Evolutionary conservation across 108 stramenopile species (phyloP).

Genomic region (Nitzschia sp.): DNA sequence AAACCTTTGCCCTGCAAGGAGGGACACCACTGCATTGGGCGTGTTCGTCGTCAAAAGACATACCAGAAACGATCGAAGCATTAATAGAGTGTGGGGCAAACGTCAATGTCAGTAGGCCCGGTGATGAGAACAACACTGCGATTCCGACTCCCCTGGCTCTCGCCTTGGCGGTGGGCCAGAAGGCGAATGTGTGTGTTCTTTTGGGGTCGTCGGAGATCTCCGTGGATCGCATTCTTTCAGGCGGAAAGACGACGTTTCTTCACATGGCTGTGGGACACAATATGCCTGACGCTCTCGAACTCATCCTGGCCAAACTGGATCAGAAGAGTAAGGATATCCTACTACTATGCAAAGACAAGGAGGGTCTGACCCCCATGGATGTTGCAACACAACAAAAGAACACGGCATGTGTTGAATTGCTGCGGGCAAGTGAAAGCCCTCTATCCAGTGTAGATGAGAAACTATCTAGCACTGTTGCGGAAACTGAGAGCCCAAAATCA

Average conservation of each 20-base stretch:
- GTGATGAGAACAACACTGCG: background rate
- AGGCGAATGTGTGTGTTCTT: background rate
- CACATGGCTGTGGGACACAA: background rate
- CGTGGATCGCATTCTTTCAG: background rate
- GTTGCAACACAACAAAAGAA: background rate
- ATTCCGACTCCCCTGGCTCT: slow-evolving; percentile 23
- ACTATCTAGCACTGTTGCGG: background rate
- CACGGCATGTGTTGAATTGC: background rate
- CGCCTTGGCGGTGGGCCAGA: slow-evolving; percentile 25
- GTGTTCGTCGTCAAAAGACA: slow-evolving; percentile 4
- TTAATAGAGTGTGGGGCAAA: slow-evolving; percentile 31
- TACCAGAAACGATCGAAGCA: slow-evolving; percentile 25
- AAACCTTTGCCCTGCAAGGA: slow-evolving; percentile 21
- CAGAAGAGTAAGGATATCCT: background rate
- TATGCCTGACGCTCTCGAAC: background rate
- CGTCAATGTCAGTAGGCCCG: slow-evolving; percentile 4
- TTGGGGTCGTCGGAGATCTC: background rate
- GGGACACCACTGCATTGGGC: slow-evolving; percentile 49
- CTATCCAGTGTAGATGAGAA: background rate
- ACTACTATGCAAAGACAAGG: background rate
- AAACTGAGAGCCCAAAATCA: background rate
- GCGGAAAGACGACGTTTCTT: background rate
- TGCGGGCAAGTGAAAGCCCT: too few relatives aligned
- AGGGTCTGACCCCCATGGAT: background rate
- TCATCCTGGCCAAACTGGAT: background rate